phyloP scores from a whole-genome alignment of 2,329 filamentous ascomycete genomes.

The Fusarium mexicanum region DNA sequence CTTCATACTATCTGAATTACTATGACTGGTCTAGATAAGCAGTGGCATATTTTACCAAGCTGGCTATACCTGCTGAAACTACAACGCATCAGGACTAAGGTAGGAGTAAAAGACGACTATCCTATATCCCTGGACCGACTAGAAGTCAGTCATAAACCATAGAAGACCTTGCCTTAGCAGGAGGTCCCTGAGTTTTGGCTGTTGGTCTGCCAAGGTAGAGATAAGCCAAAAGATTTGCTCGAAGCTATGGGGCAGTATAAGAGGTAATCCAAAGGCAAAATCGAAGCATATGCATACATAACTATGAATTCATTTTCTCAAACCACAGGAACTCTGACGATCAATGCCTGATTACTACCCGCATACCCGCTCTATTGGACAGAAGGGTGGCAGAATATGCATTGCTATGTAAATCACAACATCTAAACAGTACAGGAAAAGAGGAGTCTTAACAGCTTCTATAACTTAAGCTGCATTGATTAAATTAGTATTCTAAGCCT shows the following conservation, averaged over 20 bases:
- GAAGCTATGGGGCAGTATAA: neutral
- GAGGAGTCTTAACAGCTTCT: neutral
- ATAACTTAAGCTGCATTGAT: neutral
- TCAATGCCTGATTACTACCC: too few relatives aligned
- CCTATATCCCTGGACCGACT: neutral
- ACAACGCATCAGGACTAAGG: neutral
- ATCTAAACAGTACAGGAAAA: neutral
- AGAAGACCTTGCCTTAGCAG: neutral
- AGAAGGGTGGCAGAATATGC: neutral
- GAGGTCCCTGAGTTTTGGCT: neutral
- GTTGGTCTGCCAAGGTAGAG: neutral
- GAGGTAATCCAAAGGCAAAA: neutral
- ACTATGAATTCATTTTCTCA: neutral
- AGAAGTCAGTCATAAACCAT: neutral
- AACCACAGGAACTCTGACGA: neutral
- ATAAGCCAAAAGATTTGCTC: neutral
- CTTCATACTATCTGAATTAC: neutral
- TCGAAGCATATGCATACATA: neutral
- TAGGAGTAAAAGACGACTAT: neutral
- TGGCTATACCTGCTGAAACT: neutral
- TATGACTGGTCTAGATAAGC: neutral
- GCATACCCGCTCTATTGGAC: neutral
- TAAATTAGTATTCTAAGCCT: neutral
- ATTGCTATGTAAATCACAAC: neutral
- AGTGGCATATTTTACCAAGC: neutral